Conservation (phyloP, 2,329 filamentous ascomycete genomes). For the Aspergillus sclerotialis region DNA sequence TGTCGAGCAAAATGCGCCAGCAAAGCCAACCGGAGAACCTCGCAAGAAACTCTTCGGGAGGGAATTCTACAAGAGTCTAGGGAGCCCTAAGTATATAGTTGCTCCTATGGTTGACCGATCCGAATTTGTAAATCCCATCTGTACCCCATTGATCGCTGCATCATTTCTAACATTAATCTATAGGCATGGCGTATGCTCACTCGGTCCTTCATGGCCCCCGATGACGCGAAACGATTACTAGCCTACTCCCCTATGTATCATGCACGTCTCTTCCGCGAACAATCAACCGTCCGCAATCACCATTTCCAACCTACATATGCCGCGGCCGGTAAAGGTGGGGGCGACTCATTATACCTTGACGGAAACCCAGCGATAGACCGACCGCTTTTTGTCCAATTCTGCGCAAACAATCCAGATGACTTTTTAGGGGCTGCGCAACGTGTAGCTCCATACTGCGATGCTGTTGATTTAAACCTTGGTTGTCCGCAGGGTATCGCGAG, state of each 20-base stretch:
- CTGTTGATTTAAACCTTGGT: slow-evolving; percentile 89
- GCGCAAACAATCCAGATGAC: slow-evolving; percentile 48
- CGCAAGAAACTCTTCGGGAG: slow-evolving; percentile 66
- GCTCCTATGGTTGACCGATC: slow-evolving; percentile 99
- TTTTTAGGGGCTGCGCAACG: slow-evolving; percentile 60
- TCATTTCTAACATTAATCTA: slow-evolving; percentile 9
- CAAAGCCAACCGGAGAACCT: slow-evolving; percentile 7
- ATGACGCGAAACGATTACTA: slow-evolving; percentile 60
- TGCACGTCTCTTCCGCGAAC: slow-evolving; percentile 77
- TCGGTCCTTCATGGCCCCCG: slow-evolving; percentile 75
- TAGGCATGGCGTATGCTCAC: slow-evolving; percentile 95
- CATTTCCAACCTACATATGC: slow-evolving; percentile 67
- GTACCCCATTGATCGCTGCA: slow-evolving; percentile 1
- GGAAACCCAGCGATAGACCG: slow-evolving; percentile 79
- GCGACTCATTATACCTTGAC: slow-evolving; percentile 58
- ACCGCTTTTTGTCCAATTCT: slow-evolving; percentile 94
- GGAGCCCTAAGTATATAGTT: slow-evolving; percentile 81
- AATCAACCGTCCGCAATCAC: slow-evolving; percentile 64
- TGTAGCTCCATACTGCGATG: slow-evolving; percentile 84
- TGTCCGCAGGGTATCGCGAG: slow-evolving; percentile 94
- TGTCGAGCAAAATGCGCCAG: slow-evolving; percentile 14
- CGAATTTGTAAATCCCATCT: slow-evolving; percentile 73
- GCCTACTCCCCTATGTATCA: slow-evolving; percentile 97
- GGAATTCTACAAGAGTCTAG: slow-evolving; percentile 91
- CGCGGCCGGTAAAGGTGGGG: slow-evolving; percentile 18